phyloP scores from a whole-genome alignment of 73 alveolate species.

The Chromera velia region DNA sequence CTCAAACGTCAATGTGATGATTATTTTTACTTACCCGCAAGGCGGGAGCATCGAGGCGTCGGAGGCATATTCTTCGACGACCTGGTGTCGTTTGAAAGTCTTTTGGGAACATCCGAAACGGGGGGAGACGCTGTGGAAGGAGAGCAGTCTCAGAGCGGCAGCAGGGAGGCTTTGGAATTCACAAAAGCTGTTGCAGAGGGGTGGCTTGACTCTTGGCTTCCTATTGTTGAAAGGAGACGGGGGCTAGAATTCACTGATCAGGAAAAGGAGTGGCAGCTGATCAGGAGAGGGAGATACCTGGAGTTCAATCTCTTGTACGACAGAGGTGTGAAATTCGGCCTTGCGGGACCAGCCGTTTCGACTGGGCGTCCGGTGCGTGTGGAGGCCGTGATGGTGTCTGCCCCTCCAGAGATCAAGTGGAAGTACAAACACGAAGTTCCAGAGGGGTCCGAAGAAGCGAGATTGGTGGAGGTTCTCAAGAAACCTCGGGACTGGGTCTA shows the following conservation, averaged over 20 bases:
- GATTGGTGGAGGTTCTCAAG: slow-evolving; percentile 52
- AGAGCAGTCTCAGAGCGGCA: too few species aligned
- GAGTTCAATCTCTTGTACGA: slow-evolving; percentile 77
- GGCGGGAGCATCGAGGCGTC: slow-evolving; percentile 72
- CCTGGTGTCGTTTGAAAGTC: slow-evolving; percentile 43
- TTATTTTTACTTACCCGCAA: slow-evolving; percentile 57
- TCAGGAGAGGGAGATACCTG: slow-evolving; percentile 74
- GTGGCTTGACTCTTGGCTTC: slow-evolving; percentile 16
- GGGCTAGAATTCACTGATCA: slow-evolving; percentile 35
- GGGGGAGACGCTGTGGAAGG: too few species aligned
- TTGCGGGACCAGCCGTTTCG: slow-evolving; percentile 67
- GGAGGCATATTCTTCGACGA: slow-evolving; percentile 85
- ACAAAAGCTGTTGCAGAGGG: slow-evolving; percentile 9
- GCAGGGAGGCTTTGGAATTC: slow-evolving; percentile 47
- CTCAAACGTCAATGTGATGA: slow-evolving; percentile 65
- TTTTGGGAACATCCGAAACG: background rate
- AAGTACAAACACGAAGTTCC: slow-evolving; percentile 56
- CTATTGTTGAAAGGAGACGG: slow-evolving; percentile 16
- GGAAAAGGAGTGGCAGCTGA: slow-evolving; percentile 61
- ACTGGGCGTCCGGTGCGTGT: too few species aligned
- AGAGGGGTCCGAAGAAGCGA: slow-evolving; percentile 59
- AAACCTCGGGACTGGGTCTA: slow-evolving; percentile 76
- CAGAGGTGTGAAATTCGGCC: slow-evolving; percentile 81
- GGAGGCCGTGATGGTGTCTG: slow-evolving; percentile 70
- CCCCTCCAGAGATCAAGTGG: slow-evolving; percentile 67